Base-by-base conservation (phyloP, 306 rosid species). In the Citrullus mucosospermus region DNA sequence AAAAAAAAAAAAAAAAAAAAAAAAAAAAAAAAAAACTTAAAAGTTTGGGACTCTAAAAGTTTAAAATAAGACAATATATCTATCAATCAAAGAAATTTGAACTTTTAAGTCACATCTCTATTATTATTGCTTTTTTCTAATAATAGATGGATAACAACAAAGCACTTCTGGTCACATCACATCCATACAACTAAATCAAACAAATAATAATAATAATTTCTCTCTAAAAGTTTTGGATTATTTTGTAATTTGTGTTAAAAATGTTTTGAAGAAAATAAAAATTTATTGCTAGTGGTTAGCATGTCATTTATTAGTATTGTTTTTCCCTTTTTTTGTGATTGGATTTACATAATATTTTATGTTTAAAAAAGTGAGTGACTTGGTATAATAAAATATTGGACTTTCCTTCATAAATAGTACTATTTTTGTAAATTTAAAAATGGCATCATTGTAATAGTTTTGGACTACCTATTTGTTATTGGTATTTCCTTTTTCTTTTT, bases 41-140 rank as follows among this genome's bases (percentile, higher is more conserved):
- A 62, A 59, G 30, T 28, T 61, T 62, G 43, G n/a, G 25, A 67
- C 7, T 43, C 4, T 3, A 68, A 68, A 68, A 41, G 28, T 68
- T 39, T 3, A 66, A 68, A 68, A 72, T 15, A 72, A 72, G 77
- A 72, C 77, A 72, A 72, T 50, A 28, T 50, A 28, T 68, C 41
- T 28, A 72, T 50, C 43, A 50, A 72, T 72, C n/a, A 72, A 34
- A 25, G 22, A 25, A 72, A 72, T 28, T 50, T 72, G 3, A 50
- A 25, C 55, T 72, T 50, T 72, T 11, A 72, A 50, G 77, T 50
- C 59, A 72, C 77, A 72, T 72, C 60, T 50, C 60, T 48, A 72
- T 72, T 72, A 72, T 39, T 67, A 5, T 6, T 39, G 5, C 8
- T 22, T 44, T 70, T 48, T 15, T 48, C 14, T 28, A 72, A 72